Evolutionary conservation across 495 filamentous ascomycete species (phyloP), one percentile per base, ranked within the genome.

Genomic region (Thermothielavioides terrestris): DNA sequence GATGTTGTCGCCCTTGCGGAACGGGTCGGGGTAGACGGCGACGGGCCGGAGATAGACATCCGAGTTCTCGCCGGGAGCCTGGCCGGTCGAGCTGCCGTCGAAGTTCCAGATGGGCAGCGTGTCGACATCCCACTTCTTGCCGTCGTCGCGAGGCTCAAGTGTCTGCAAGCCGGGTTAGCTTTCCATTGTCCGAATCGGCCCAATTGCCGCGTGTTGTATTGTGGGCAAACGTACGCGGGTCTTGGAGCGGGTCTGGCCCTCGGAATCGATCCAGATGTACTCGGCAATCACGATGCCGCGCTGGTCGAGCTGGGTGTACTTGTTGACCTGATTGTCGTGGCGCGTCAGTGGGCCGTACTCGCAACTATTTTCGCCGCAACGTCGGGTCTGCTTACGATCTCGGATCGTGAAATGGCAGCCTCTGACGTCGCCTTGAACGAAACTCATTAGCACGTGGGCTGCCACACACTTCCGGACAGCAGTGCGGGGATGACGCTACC

Each of bases 41-140:
- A 86, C 80, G 50, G 92, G 92, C 63, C 56, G 49, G 53, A 98
- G 86, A 78, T 95, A 96, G 81, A 97, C 84, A 74, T 98, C 92
- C 49, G 90, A 96, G 79, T 98, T 89, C 70, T 91, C 87, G 65
- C 91, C 88, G 27, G 89, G 88, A 46, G 92, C 92, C 71, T 98
- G 92, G 61, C 77, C 86, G 58, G 88, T 95, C 17, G 89, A 95
- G 46, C 88, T 94, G 67, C 92, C 92, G 66, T 98, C 92, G 64
- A 98, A 98, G 78, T 97, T 98, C 92, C 92, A 98, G 69, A 94
- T 88, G 52, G 91, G 88, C 51, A 98, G 88, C 52, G 49, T 51
- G 6, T 96, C 88, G 47, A 88, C 84, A 49, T 88, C 64, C 52
- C 64, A 69, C 61, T 71, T 67, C 34, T 57, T 55, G 46, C 64